Evolutionary conservation across 2,329 filamentous ascomycete genomes (phyloP), one percentile per base, ranked within the genome.

Genomic region (Ophiosphaerella korrae): DNA sequence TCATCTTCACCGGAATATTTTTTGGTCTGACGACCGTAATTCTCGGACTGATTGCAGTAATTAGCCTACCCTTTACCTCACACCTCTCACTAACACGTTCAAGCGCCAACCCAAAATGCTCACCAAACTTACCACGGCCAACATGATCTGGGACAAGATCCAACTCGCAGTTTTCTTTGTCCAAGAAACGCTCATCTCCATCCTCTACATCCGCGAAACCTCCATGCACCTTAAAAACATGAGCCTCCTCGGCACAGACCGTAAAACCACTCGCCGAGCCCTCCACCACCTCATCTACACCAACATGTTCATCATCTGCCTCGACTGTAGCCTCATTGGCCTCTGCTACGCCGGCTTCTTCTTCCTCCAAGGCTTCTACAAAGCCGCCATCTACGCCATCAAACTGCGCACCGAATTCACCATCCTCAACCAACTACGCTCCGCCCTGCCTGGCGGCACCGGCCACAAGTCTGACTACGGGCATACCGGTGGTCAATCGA

Each of bases 11-110:
- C 56, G 74, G 76, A n/a, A 54, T 85, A 34, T 49, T 83, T 13
- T 71, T 83, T 35, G 81, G 85, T 47, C 67, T 81, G 0, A 75
- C 81, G 0, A 81, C 80, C 5, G 78, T 79, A 1, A 74, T 85
- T 2, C 64, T 86, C 31, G 78, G 79, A 3, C 81, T 77, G 52
- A 81, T 80, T 3, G 70, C 78, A 2, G 63, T 63, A 79, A 77
- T 57, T 51, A 14, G 13, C 11, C 9, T 12, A 11, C 31, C 14
- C 21, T 21, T 11, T 12, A 11, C 7, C 13, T 12, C 18, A n/a
- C 8, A 9, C 11, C n/a, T 23, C 26, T 9, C 34, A 48, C 47
- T 62, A 13, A 63, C 48, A n/a, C 7, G 12, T 14, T 31, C 8
- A 14, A 62, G 59, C 55, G 53, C n/a, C 49, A 60, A 33, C 55